Percentiles rank a stretch among this genome's conserved stretches.
Evolutionary conservation across 2,329 filamentous ascomycete species (phyloP).

Genomic region (Aphanoascus verrucosus): DNA sequence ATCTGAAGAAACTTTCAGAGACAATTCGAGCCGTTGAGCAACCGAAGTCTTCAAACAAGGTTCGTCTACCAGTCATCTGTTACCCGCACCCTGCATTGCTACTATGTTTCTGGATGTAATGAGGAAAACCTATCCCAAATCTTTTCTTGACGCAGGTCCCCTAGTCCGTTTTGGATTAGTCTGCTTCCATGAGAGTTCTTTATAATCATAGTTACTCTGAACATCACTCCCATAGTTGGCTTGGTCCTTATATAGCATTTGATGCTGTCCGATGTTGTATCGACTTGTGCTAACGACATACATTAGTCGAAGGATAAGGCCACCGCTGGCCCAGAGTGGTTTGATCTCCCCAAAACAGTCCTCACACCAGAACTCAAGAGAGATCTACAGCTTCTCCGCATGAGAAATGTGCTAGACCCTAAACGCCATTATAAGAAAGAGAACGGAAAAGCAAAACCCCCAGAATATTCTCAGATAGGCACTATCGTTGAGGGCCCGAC

Average conservation of each 20-base stretch:
- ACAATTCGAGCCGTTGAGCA: slow-evolving; percentile 44
- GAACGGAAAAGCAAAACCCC: slow-evolving; percentile 55
- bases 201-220: slow-evolving; percentile 65
- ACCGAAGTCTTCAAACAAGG: slow-evolving; percentile 42
- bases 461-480: slow-evolving; percentile 79
- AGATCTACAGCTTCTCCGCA: slow-evolving; percentile 78
- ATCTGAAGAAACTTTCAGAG: slow-evolving; percentile 34
- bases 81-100: slow-evolving; percentile 12
- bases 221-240: slow-evolving; percentile 32
- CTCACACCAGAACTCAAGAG: slow-evolving; percentile 76
- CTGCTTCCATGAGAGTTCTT: slow-evolving; percentile 57
- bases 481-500: slow-evolving; percentile 80
- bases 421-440: slow-evolving; percentile 90
- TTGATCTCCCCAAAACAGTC: slow-evolving; percentile 71
- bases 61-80: slow-evolving; percentile 5
- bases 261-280: neutral
- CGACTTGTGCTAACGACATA: slow-evolving; percentile 13
- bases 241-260: slow-evolving; percentile 8
- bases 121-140: slow-evolving; percentile 68
- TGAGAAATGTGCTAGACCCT: slow-evolving; percentile 79
- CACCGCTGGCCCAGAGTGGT: slow-evolving; percentile 75
- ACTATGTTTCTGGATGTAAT: slow-evolving; percentile 37
- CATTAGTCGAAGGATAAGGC: slow-evolving; percentile 40
- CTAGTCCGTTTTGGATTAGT: slow-evolving; percentile 68
- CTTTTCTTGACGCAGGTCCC: slow-evolving; percentile 59